Percentiles rank a stretch among this genome's conserved stretches.
These are phyloP conservation scores for Saccharum hybrid DNA, from an alignment of 202 grass and related monocot species.

Conservation along the genomic window DNA sequence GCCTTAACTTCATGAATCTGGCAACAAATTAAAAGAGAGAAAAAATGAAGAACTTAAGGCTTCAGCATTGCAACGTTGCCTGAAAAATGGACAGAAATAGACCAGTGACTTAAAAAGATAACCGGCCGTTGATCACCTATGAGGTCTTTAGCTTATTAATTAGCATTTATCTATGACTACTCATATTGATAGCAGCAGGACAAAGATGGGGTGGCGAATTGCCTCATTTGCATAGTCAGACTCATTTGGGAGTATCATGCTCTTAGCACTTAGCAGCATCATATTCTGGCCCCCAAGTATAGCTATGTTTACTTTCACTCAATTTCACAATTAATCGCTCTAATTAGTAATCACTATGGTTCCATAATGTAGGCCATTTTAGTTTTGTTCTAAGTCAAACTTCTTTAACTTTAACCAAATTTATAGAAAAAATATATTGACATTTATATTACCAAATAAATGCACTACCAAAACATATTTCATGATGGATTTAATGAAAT, in stretches of 20 bases:
- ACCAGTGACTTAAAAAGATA: background rate
- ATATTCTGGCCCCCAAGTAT: slow-evolving; percentile 16
- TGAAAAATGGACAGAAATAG: slow-evolving; percentile 10
- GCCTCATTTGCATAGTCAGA: background rate
- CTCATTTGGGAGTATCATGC: background rate
- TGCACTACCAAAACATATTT: background rate
- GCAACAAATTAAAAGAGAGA: slow-evolving; percentile 23
- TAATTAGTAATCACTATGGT: background rate
- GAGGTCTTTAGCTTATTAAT: slow-evolving; percentile 6
- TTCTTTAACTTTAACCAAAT: background rate
- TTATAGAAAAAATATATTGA: background rate
- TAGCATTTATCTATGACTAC: background rate
- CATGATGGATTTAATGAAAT: background rate
- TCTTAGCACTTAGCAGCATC: background rate
- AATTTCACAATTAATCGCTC: background rate
- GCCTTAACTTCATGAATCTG: slow-evolving; percentile 96
- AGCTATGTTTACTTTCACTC: slow-evolving; percentile 15
- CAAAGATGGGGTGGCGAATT: background rate
- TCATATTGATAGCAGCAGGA: slow-evolving; percentile 17
- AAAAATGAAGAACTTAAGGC: slow-evolving; percentile 1
- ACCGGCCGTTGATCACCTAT: too few species aligned
- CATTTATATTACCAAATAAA: background rate
- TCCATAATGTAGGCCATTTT: background rate
- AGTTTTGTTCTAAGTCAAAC: background rate
- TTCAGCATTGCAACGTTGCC: slow-evolving; percentile 22